Conservation (phyloP, 2,329 filamentous ascomycete species). For the Leptographium flavum region DNA sequence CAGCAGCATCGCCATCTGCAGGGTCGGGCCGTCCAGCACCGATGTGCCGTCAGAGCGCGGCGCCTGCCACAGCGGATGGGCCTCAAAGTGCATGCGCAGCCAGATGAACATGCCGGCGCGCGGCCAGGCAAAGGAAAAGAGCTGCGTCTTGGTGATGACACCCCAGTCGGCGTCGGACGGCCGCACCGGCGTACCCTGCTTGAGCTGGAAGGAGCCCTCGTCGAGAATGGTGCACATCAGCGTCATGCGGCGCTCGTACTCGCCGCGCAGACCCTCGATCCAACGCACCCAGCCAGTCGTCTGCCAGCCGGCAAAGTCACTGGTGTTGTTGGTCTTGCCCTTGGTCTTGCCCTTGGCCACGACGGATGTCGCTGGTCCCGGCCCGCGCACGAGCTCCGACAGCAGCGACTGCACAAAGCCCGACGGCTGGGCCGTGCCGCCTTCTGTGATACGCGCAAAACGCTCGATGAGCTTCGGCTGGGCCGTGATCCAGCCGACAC, state of each 20-base stretch:
- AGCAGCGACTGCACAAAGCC: conserved; percentile 82
- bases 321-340: conserved; percentile 16
- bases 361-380: conserved; percentile 17
- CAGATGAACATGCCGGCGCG: conserved; percentile 88
- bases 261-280: conserved; percentile 70
- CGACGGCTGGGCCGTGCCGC: conserved; percentile 67
- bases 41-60: conserved; percentile 12
- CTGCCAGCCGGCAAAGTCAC: conserved; percentile 49
- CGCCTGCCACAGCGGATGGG: conserved; percentile 51
- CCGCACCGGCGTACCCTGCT: conserved; percentile 38
- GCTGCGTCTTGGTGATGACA: conserved; percentile 56
- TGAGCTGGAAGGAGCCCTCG: conserved; percentile 48
- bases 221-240: conserved; percentile 64
- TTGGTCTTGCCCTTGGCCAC: background rate
- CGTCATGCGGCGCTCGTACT: conserved; percentile 76
- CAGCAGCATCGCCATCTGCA: conserved; percentile 56
- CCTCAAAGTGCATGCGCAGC: conserved; percentile 57
- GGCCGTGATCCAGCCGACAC: conserved; percentile 80
- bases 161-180: conserved; percentile 48
- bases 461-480: conserved; percentile 68
- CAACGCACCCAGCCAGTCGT: conserved; percentile 80
- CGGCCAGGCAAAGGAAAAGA: conserved; percentile 68
- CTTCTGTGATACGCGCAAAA: conserved; percentile 54
- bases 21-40: conserved; percentile 35
- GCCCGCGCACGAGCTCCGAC: conserved; percentile 61